A percentile compares a stretch with the other conserved stretches of the same genome.
phyloP scores from a whole-genome alignment of 2,329 filamentous ascomycete species.

The Aspergillus ochraceoroseus region DNA sequence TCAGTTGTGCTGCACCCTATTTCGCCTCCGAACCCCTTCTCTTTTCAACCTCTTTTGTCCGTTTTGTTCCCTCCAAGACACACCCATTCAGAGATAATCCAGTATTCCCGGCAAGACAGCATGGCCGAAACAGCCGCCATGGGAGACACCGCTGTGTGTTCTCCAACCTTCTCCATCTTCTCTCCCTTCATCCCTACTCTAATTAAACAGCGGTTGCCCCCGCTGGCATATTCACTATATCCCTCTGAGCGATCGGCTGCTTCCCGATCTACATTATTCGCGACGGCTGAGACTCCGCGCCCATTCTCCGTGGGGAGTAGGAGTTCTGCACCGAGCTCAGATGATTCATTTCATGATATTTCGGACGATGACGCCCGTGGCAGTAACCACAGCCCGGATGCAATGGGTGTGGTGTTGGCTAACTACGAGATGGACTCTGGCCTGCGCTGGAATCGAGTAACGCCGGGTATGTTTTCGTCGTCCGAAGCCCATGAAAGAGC shows the following conservation, averaged over 20 bases:
- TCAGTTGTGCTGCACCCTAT: background rate
- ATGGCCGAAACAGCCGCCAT: constrained; percentile 7
- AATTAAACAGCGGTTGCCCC: constrained; percentile 4
- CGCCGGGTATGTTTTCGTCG: constrained; percentile 30
- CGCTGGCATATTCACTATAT: constrained; percentile 7
- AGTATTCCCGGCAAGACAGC: constrained; percentile 1
- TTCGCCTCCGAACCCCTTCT: too few species aligned
- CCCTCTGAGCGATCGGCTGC: background rate
- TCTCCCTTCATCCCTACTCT: constrained; percentile 10
- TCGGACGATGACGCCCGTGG: constrained; percentile 16
- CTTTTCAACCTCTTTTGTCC: too few species aligned
- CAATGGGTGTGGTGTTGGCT: constrained; percentile 8
- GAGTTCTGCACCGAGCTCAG: constrained; percentile 9
- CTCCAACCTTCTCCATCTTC: constrained; percentile 7
- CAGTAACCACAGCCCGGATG: constrained; percentile 9
- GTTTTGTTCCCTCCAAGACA: too few species aligned
- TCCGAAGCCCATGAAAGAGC: too few species aligned
- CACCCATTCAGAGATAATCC: too few species aligned
- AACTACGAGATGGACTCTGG: constrained; percentile 33
- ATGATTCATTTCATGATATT: constrained; percentile 14
- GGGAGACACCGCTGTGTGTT: constrained; percentile 4
- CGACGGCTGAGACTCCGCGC: constrained; percentile 8
- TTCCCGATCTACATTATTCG: background rate
- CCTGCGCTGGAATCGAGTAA: constrained; percentile 34
- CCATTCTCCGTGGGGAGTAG: constrained; percentile 16